phyloP scores from a whole-genome alignment of 345 rosid species.

The Erysimum cheiranthoides region DNA sequence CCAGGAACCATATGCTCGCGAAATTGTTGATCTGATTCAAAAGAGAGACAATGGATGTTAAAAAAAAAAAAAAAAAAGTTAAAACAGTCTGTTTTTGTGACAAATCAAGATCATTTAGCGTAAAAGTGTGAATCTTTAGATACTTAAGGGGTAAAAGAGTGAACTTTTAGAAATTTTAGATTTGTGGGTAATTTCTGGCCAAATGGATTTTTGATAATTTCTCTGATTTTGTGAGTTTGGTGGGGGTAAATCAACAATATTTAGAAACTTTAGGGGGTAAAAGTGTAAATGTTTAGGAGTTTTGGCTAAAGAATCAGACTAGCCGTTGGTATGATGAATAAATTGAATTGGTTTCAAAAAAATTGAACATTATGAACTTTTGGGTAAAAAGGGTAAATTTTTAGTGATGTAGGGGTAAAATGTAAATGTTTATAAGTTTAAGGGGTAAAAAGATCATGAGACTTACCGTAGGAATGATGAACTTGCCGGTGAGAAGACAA shows the following conservation, averaged over 20 bases:
- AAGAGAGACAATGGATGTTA: background rate
- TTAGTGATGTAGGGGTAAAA: background rate
- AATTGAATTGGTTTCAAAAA: background rate
- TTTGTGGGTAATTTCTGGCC: background rate
- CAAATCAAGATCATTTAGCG: background rate
- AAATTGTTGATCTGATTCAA: constrained; percentile 70
- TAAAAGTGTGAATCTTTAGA: background rate
- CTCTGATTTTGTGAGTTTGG: no score
- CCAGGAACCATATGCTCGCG: constrained; percentile 89
- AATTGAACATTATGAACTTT: no score
- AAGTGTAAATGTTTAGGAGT: background rate
- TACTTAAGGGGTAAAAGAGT: background rate
- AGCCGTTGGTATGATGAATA: background rate
- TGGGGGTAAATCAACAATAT: background rate
- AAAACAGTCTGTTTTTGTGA: background rate
- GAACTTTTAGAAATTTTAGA: background rate
- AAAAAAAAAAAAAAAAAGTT: no score
- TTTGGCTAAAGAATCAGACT: background rate
- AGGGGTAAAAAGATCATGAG: background rate
- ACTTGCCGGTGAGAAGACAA: constrained; percentile 95
- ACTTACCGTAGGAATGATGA: constrained; percentile 90
- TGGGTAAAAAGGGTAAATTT: background rate
- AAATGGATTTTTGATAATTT: background rate
- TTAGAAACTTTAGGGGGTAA: background rate
- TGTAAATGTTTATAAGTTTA: background rate